These are phyloP conservation scores for Vitis hybrid DNA, from an alignment of 177 flowering plant species.

Conservation along the genomic window DNA sequence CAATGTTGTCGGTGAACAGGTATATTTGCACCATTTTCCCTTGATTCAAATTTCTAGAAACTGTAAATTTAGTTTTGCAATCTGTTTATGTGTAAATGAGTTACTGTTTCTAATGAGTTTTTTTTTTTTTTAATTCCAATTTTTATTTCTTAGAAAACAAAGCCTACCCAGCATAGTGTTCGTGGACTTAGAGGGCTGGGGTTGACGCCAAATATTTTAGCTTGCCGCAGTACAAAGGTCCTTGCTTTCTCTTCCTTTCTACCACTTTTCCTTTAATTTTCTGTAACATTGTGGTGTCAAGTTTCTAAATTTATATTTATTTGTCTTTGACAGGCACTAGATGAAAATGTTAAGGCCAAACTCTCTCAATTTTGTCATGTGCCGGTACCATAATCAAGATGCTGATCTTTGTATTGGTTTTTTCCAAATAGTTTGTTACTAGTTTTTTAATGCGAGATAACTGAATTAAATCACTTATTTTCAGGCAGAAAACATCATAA, in stretches of 20 bases:
- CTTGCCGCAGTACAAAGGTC: slow-evolving; percentile 88
- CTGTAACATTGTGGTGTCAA: background rate
- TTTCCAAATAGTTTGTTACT: background rate
- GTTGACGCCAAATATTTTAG: slow-evolving; percentile 79
- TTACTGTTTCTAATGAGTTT: background rate
- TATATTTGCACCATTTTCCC: slow-evolving; percentile 19
- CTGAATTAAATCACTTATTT: slow-evolving; percentile 7
- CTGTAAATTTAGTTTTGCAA: background rate
- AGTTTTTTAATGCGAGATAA: too few species aligned
- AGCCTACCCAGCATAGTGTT: slow-evolving; percentile 98
- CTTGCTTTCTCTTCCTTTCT: slow-evolving; percentile 19
- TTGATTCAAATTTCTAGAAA: background rate
- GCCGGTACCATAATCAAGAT: slow-evolving; percentile 46
- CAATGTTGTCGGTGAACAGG: slow-evolving; percentile 97
- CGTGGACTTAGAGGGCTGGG: slow-evolving; percentile 80
- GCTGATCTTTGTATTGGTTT: background rate
- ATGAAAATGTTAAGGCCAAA: slow-evolving; percentile 71
- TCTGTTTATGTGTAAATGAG: background rate
- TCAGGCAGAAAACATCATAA: slow-evolving; percentile 67
- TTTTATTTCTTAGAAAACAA: slow-evolving; percentile 71
- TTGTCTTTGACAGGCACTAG: slow-evolving; percentile 64
- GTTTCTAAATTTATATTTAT: slow-evolving; percentile 1
- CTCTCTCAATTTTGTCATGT: slow-evolving; percentile 93
- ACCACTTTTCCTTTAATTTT: background rate
- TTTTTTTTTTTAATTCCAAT: background rate